Base-by-base conservation (phyloP, 805 yeast species). In the Pichia exigua region DNA sequence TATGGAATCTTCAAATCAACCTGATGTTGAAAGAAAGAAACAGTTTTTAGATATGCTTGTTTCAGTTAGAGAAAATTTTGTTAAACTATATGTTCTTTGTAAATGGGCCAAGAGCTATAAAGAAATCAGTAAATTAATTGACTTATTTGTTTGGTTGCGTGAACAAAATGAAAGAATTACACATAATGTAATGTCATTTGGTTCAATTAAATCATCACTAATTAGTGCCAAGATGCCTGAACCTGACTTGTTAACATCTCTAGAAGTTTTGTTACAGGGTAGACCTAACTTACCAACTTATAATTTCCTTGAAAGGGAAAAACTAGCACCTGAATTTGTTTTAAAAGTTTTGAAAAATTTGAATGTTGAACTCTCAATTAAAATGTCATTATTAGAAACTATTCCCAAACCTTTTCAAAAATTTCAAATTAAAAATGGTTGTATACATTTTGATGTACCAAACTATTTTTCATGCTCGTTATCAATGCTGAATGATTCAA, bases 191-290 rank as follows among this genome's bases (percentile, higher is more conserved):
- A 77, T 83, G 69, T 82, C 85, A 13, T 71, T 90, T 41, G 86
- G 83, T 55, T 74, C 75, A n/a, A 71, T 86, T 24, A 87, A 83
- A 56, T 78, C 81, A 48, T 79, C 84, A n/a, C 67, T 87, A 56
- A 78, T 89, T 1, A 87, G 90, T 28, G 98, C 99, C 0, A 91
- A 95, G 61, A 70, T 92, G 49, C 96, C 97, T 6, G 88, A 89
- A 65, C 94, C 96, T 0, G 99, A 94, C 67, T 66, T 94, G 21
- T 76, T 82, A 24, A 91, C 98, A 0, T 88, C 96, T 1, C 70
- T 92, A 58, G 95, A 92, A 63, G 96, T 94, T 0, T 72, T 91
- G 50, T 78, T 82, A 42, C 73, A 78, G 41, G 95, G 96, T 4
- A 72, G 85, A 55, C 96, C 97, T 1, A 81, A 78, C 40, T 73